Base-by-base conservation (phyloP, 2,329 filamentous ascomycete genomes). In the Paraphoma chrysanthemicola region DNA sequence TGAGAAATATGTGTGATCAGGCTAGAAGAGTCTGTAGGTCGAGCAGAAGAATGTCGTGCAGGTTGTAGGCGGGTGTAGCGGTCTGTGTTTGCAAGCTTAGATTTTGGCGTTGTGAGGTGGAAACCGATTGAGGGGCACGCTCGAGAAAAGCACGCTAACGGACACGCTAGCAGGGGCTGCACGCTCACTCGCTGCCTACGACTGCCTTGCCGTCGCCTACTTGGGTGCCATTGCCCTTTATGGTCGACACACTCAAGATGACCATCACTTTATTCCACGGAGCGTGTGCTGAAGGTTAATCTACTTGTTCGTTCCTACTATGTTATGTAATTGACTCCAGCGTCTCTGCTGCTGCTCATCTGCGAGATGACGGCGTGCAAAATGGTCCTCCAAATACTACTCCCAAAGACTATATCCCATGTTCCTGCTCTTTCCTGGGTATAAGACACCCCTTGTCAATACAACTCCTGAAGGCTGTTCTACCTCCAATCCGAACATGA, bases 111-210 rank as follows among this genome's bases (percentile, higher is more conserved):
- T 9, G 4, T 42, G 39, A 42, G 58, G 66, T 65, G 60, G 54
- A 51, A 60, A 62, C 59, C 52, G 53, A 66, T 69, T 61, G 60
- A 63, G 64, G 64, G 66, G 60, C 62, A 62, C 42, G 16, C 16
- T 53, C 46, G 52, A 36, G 43, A 51, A 38, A 23, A 33, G 50
- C 51, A 11, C 18, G 45, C 18, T 38, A 29, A 56, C 48, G 57
- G 52, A 23, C 43, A 43, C 36, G 47, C 38, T 31, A 36, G 55
- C 55, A 63, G 61, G 61, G 64, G 62, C 63, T 39, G 49, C 44
- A 42, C 49, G 39, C 53, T 57, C 44, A 60, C 57, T 56, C 53
- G 54, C 46, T 18, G 51, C 56, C 48, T 47, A 17, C 30, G 18
- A 39, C 30, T 9, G 31, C n/a, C 41, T 17, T 6, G 12, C 18